Evolutionary conservation across 345 rosid genomes (phyloP).

Genomic region (Eutrema japonicum): DNA sequence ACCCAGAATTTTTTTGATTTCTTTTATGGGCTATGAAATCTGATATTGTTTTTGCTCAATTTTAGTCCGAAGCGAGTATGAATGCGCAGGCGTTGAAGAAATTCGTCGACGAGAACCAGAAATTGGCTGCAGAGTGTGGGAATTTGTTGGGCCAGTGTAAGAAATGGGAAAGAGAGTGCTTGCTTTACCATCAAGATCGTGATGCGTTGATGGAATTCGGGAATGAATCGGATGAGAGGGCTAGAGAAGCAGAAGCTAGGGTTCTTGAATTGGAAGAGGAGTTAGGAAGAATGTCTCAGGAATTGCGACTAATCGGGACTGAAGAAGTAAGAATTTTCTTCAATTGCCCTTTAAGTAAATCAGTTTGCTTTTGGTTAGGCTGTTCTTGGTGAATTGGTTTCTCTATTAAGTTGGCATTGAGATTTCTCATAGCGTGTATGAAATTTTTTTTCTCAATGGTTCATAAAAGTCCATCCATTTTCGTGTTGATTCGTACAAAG

Average conservation of each 20-base stretch:
- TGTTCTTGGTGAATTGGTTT: no score
- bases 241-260: constrained; percentile 73
- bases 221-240: constrained; percentile 86
- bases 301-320: constrained; percentile 47
- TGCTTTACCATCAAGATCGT: constrained; percentile 72
- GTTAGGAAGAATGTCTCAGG: constrained; percentile 49
- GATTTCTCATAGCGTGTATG: no score
- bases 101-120: constrained; percentile 90
- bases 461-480: no score
- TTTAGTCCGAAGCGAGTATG: constrained; percentile 71
- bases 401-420: no score
- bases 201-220: constrained; percentile 94
- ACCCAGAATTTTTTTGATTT: no score
- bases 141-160: constrained; percentile 73
- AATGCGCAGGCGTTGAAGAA: constrained; percentile 85
- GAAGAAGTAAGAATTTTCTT: constrained; percentile 45
- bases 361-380: no score
- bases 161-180: constrained; percentile 75
- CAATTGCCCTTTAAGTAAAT: no score
- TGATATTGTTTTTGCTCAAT: no score
- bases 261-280: constrained; percentile 69
- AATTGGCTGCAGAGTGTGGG: constrained; percentile 72
- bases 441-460: no score
- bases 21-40: no score
- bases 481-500: no score